Percentiles rank a stretch among this genome's conserved stretches.
These are phyloP conservation scores for Debaryomycetaceae sp. DNA, from an alignment of 1,139 yeast species.

Conservation along the genomic window DNA sequence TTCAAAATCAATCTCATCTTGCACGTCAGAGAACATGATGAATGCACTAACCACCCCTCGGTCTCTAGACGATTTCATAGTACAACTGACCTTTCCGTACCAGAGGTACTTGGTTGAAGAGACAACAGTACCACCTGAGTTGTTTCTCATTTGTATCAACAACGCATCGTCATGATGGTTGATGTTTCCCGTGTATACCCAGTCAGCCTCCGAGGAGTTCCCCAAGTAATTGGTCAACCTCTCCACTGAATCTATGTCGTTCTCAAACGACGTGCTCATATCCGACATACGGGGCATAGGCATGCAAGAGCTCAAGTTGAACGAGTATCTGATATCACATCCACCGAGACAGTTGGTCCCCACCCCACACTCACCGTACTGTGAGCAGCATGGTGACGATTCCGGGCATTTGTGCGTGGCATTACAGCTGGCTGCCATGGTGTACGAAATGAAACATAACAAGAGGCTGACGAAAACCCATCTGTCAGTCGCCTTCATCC, in stretches of 20 bases:
- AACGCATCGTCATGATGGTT: conserved; percentile 54
- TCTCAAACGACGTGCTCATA: conserved; percentile 35
- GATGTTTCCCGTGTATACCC: conserved; percentile 73
- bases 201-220: conserved; percentile 61
- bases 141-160: conserved; percentile 72
- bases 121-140: conserved; percentile 75
- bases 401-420: conserved; percentile 59
- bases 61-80: conserved; percentile 68
- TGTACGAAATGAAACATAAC: neutral
- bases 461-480: neutral
- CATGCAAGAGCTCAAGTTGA: conserved; percentile 60
- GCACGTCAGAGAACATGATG: conserved; percentile 77
- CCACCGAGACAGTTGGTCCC: conserved; percentile 82
- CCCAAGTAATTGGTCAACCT: conserved; percentile 58
- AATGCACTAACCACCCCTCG: conserved; percentile 85
- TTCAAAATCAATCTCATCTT: conserved; percentile 90
- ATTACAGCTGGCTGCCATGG: conserved; percentile 40
- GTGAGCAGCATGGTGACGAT: conserved; percentile 75
- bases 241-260: conserved; percentile 23
- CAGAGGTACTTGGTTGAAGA: conserved; percentile 78
- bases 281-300: conserved; percentile 50
- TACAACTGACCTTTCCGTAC: conserved; percentile 79
- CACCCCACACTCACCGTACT: conserved; percentile 80
- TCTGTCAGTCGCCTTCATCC: neutral
- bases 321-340: conserved; percentile 70